Percentiles rank a stretch among this genome's conserved stretches.
phyloP scores from a whole-genome alignment of 768 basidiomycete species.

The Phlebiopsis gigantea region DNA sequence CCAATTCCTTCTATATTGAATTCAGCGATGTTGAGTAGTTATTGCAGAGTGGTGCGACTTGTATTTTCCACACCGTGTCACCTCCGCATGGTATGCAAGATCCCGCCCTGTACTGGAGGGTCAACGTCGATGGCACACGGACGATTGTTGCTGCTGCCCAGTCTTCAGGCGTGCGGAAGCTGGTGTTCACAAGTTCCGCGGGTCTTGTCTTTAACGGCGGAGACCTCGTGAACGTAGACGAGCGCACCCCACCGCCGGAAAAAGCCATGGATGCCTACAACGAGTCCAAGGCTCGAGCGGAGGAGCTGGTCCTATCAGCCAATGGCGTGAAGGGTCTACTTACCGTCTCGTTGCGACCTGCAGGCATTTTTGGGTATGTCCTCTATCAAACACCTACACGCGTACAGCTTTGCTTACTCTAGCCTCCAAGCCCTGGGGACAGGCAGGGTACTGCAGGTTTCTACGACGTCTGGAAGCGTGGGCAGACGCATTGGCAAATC shows the following conservation, averaged over 20 bases:
- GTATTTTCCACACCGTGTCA: constrained; percentile 95
- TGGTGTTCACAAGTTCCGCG: constrained; percentile 93
- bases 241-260: constrained; percentile 71
- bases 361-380: constrained; percentile 91
- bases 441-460: constrained; percentile 81
- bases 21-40: background rate
- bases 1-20: background rate
- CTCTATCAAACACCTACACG: too few species aligned
- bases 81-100: constrained; percentile 64
- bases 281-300: constrained; percentile 88
- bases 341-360: constrained; percentile 87
- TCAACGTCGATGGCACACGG: constrained; percentile 90
- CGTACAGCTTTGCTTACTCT: background rate
- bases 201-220: constrained; percentile 85
- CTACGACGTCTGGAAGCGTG: constrained; percentile 69
- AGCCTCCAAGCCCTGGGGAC: constrained; percentile 67
- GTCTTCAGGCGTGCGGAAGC: constrained; percentile 66
- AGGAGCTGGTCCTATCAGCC: constrained; percentile 75
- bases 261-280: constrained; percentile 88
- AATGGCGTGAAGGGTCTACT: constrained; percentile 81
- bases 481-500: constrained; percentile 89
- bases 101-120: constrained; percentile 76
- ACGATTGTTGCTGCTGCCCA: constrained; percentile 81
- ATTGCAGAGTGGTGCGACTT: constrained; percentile 70
- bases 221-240: constrained; percentile 82